Conservation (phyloP, 768 basidiomycete genomes). For the Gloeostereum incarnatum region DNA sequence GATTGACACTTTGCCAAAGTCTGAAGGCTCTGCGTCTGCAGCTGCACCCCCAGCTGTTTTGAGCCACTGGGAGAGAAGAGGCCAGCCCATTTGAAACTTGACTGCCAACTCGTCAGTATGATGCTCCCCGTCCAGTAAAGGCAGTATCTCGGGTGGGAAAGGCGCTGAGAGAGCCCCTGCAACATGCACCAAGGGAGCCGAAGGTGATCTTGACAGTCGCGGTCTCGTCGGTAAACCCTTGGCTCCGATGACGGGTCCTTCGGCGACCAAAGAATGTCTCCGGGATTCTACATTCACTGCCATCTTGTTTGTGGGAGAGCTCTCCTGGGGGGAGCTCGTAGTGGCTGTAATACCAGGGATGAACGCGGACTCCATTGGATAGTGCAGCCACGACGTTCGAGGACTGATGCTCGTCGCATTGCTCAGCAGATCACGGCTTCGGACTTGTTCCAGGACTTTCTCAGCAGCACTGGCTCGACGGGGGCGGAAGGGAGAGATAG, state of each 20-base stretch:
- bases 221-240: conserved; percentile 30
- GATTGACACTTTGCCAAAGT: conserved; percentile 69
- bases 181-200: conserved; percentile 28
- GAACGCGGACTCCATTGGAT: conserved; percentile 35
- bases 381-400: conserved; percentile 36
- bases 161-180: conserved; percentile 2
- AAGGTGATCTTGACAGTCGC: conserved; percentile 49
- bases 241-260: conserved; percentile 20
- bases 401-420: conserved; percentile 23
- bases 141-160: conserved; percentile 37
- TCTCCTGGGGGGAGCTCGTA: conserved; percentile 6
- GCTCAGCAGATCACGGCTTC: conserved; percentile 45
- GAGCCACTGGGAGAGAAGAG: conserved; percentile 67
- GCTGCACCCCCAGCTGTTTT: conserved; percentile 38
- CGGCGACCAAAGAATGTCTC: conserved; percentile 27
- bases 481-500: conserved; percentile 18
- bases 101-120: conserved; percentile 88
- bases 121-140: conserved; percentile 79
- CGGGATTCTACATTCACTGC: conserved; percentile 21
- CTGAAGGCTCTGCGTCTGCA: conserved; percentile 40
- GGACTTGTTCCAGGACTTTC: conserved; percentile 56
- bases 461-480: conserved; percentile 61
- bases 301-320: conserved; percentile 1
- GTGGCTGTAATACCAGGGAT: conserved; percentile 8
- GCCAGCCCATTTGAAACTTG: conserved; percentile 78